phyloP scores from a whole-genome alignment of 495 filamentous ascomycete species.

The Aspergillus kassunensis region DNA sequence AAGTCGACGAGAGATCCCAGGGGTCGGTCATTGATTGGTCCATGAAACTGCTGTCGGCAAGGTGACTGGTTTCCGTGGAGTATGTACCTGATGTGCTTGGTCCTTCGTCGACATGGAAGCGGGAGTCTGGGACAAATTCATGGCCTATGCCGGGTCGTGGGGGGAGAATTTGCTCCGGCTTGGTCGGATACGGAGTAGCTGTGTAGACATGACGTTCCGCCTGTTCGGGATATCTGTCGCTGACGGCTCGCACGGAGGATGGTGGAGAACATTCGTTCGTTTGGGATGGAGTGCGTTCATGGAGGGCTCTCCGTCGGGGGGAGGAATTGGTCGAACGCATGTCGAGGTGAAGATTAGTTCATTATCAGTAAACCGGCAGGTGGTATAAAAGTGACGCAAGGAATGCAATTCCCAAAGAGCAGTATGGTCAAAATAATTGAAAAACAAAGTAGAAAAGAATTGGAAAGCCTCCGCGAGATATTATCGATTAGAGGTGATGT shows the following conservation, averaged over 20 bases:
- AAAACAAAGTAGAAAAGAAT: constrained; percentile 13
- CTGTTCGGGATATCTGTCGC: constrained; percentile 29
- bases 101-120: constrained; percentile 25
- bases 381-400: constrained; percentile 4
- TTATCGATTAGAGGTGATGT: constrained; percentile 9
- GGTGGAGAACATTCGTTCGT: constrained; percentile 42
- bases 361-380: constrained; percentile 24
- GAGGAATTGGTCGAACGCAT: constrained; percentile 32
- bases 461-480: constrained; percentile 9
- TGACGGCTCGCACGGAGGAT: constrained; percentile 34
- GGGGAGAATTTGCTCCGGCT: constrained; percentile 48
- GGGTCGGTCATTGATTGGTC: constrained; percentile 31
- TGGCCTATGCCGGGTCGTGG: constrained; percentile 45
- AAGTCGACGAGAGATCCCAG: constrained; percentile 42
- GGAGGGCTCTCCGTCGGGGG: constrained; percentile 42
- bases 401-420: constrained; percentile 5
- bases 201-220: constrained; percentile 40
- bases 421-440: constrained; percentile 6
- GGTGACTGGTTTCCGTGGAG: constrained; percentile 28
- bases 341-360: constrained; percentile 27
- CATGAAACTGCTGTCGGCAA: constrained; percentile 27
- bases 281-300: constrained; percentile 52
- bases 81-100: constrained; percentile 20
- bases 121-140: constrained; percentile 33
- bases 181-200: constrained; percentile 48